Conservation (phyloP, 495 filamentous ascomycete genomes). For the Talaromyces proteolyticus region DNA sequence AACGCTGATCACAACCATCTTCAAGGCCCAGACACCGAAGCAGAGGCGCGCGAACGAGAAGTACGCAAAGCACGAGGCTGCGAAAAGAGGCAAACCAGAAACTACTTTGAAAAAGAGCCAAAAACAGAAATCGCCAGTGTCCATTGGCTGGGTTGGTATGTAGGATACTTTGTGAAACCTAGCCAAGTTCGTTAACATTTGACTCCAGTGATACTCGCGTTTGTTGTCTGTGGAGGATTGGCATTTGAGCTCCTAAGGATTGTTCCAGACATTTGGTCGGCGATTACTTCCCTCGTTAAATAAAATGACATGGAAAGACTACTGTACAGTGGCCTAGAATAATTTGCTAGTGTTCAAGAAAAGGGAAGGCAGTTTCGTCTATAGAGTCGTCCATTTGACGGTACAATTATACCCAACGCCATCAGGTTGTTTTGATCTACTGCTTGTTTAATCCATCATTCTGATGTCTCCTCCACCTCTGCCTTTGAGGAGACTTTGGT, state of each 20-base stretch:
- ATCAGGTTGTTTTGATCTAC: neutral
- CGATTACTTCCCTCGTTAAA: slow-evolving; percentile 20
- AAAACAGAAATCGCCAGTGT: slow-evolving; percentile 71
- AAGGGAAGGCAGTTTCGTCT: neutral
- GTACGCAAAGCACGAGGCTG: slow-evolving; percentile 72
- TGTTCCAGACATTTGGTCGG: slow-evolving; percentile 49
- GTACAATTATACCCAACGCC: neutral
- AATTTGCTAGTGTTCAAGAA: neutral
- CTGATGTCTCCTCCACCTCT: neutral
- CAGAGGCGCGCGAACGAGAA: slow-evolving; percentile 85
- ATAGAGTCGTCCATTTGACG: neutral
- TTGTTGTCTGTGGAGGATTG: slow-evolving; percentile 79
- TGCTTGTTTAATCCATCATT: neutral
- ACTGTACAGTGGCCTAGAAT: neutral
- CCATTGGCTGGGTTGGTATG: slow-evolving; percentile 79
- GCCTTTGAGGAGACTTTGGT: neutral
- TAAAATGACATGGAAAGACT: neutral
- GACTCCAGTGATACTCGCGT: slow-evolving; percentile 63
- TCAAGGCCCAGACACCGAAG: slow-evolving; percentile 87
- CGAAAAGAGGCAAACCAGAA: slow-evolving; percentile 77
- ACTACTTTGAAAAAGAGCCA: slow-evolving; percentile 59
- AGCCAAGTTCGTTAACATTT: neutral
- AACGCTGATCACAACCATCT: too few species aligned
- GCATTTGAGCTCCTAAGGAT: slow-evolving; percentile 78
- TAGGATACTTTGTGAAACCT: slow-evolving; percentile 8